Conservation (phyloP, 2,329 filamentous ascomycete species). For the Torrubiellomyces zombiae region DNA sequence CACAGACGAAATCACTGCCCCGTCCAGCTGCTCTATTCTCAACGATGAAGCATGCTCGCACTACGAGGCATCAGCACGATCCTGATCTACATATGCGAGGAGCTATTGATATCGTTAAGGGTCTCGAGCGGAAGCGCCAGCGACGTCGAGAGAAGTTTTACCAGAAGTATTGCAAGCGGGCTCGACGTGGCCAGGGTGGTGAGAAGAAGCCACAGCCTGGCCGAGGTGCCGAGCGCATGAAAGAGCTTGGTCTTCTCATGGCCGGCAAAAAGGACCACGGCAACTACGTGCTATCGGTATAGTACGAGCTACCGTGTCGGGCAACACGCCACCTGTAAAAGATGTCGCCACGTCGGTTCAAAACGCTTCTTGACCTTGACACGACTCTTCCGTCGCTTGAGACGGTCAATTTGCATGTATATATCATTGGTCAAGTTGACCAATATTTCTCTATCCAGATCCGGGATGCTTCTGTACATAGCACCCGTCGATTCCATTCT, state of each 20-base stretch:
- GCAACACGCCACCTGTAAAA: too few relatives aligned
- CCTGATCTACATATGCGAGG: slow-evolving; percentile 57
- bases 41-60: slow-evolving; percentile 27
- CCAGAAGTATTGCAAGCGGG: slow-evolving; percentile 75
- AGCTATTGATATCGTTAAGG: slow-evolving; percentile 96
- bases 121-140: slow-evolving; percentile 84
- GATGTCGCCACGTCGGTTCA: too few relatives aligned
- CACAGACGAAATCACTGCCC: slow-evolving; percentile 74
- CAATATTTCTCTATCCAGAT: too few relatives aligned
- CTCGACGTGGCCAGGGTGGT: slow-evolving; percentile 47
- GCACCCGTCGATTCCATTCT: too few relatives aligned
- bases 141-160: slow-evolving; percentile 85
- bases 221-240: slow-evolving; percentile 82
- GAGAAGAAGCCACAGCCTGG: slow-evolving; percentile 60
- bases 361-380: too few relatives aligned
- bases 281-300: slow-evolving; percentile 65
- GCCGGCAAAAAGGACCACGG: slow-evolving; percentile 61
- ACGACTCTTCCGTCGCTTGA: too few relatives aligned
- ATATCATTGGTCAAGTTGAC: too few relatives aligned
- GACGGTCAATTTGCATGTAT: too few relatives aligned
- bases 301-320: too few relatives aligned
- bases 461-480: too few relatives aligned
- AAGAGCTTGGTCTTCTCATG: slow-evolving; percentile 64
- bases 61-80: slow-evolving; percentile 14
- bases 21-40: slow-evolving; percentile 58